These are phyloP conservation scores for Sphagnum tenellum DNA, from an alignment of 225 moss, liverwort and hornwort species.

Conservation along the genomic window DNA sequence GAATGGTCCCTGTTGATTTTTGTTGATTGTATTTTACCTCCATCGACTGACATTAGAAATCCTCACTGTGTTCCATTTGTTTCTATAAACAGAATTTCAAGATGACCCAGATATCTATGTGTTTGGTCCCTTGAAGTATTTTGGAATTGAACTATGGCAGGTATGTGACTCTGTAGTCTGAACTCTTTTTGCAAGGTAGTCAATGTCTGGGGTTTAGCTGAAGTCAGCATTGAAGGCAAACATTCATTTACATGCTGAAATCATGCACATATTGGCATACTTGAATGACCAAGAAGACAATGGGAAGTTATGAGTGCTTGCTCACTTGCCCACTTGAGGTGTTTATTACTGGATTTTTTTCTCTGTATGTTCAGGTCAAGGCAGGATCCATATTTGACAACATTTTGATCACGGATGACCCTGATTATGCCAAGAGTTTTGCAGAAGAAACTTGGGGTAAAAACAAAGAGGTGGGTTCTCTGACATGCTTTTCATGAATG, in stretches of 20 bases:
- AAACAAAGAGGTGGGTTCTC: slow-evolving; percentile 32
- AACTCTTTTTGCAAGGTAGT: too few species aligned
- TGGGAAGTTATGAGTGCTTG: too few species aligned
- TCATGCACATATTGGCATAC: too few species aligned
- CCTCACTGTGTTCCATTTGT: slow-evolving; percentile 5
- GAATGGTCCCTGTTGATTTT: too few species aligned
- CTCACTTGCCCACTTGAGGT: too few species aligned
- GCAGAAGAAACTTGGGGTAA: slow-evolving; percentile 72
- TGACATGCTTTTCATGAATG: background rate
- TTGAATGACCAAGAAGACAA: too few species aligned
- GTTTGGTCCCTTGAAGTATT: slow-evolving; percentile 65
- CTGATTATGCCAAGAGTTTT: slow-evolving; percentile 65
- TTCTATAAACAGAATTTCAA: slow-evolving; percentile 54
- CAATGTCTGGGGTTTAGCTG: too few species aligned
- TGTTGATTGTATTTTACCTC: too few species aligned
- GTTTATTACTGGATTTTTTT: too few species aligned
- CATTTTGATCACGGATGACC: slow-evolving; percentile 74
- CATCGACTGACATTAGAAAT: background rate
- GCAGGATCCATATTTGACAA: slow-evolving; percentile 88
- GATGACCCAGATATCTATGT: slow-evolving; percentile 86
- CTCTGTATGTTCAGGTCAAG: slow-evolving; percentile 49
- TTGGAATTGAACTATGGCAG: slow-evolving; percentile 97
- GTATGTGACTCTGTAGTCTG: slow-evolving; percentile 11
- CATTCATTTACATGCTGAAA: too few species aligned
- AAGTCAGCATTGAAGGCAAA: too few species aligned